Evolutionary conservation across 768 basidiomycete genomes (phyloP).

Genomic region (Strobilomyces dryophilus): DNA sequence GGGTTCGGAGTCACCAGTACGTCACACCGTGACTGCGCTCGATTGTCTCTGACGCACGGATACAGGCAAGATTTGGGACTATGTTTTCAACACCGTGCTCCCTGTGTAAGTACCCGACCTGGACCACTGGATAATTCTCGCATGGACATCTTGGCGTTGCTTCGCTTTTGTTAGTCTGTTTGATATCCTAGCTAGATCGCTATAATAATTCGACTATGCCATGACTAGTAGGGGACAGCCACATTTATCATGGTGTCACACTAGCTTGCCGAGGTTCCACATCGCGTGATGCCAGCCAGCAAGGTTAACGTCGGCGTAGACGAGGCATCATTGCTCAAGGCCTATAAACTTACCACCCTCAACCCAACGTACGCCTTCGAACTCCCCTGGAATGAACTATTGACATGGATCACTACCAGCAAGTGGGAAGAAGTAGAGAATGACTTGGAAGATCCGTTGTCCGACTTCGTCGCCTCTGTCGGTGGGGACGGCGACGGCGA

Average conservation of each 20-base stretch:
- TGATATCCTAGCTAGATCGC: conserved; percentile 2
- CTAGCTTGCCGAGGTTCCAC: not conserved
- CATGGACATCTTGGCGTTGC: conserved; percentile 3
- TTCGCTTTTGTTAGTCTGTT: conserved; percentile 8
- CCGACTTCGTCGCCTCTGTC: conserved; percentile 59
- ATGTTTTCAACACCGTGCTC: conserved; percentile 81
- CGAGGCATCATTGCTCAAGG: conserved; percentile 79
- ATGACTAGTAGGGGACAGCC: conserved; percentile 11
- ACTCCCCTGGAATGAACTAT: not conserved
- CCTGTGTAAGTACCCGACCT: conserved; percentile 40
- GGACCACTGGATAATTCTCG: not conserved
- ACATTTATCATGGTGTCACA: not conserved
- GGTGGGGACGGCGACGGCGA: conserved; percentile 64
- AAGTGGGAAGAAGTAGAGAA: conserved; percentile 91
- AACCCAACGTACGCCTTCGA: conserved; percentile 58
- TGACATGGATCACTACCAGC: conserved; percentile 34
- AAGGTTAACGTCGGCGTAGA: conserved; percentile 69
- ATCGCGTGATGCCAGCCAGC: conserved; percentile 30
- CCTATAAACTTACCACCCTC: conserved; percentile 79
- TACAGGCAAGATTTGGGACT: conserved; percentile 89
- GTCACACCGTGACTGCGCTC: conserved; percentile 18
- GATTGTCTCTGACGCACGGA: conserved; percentile 1
- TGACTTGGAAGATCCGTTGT: conserved; percentile 73
- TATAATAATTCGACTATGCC: not conserved
- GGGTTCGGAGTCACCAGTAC: conserved; percentile 94